Evolutionary conservation across 2,329 filamentous ascomycete genomes (phyloP).

Genomic region (Epichloe gansuensis): DNA sequence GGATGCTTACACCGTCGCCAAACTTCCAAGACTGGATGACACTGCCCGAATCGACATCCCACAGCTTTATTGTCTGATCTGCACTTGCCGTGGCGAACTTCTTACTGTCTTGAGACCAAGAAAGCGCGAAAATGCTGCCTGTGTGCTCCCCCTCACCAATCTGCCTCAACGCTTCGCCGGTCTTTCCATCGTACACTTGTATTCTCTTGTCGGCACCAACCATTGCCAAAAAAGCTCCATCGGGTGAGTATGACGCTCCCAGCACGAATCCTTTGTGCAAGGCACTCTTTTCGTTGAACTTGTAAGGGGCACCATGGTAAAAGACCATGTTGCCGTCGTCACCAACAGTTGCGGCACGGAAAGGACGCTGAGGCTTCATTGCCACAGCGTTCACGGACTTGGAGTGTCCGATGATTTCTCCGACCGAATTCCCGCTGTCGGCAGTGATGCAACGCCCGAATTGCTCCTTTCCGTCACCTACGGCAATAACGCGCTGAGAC

Average conservation of each 20-base stretch:
- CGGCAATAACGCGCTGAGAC: constrained; percentile 88
- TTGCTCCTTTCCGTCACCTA: constrained; percentile 86
- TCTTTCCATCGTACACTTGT: constrained; percentile 93
- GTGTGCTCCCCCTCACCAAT: constrained; percentile 79
- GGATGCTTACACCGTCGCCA: constrained; percentile 63
- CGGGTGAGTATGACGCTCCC: constrained; percentile 77
- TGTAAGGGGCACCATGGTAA: constrained; percentile 88
- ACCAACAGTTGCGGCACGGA: constrained; percentile 79
- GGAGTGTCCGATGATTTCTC: constrained; percentile 85
- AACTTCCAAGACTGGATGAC: constrained; percentile 73
- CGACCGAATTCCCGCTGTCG: constrained; percentile 91
- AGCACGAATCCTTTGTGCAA: constrained; percentile 84
- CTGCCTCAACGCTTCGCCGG: constrained; percentile 65
- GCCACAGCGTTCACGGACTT: constrained; percentile 84
- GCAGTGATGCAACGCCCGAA: constrained; percentile 91
- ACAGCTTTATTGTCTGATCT: constrained; percentile 88
- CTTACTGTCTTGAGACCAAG: constrained; percentile 79
- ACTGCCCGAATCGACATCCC: constrained; percentile 75
- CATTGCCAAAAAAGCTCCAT: constrained; percentile 68
- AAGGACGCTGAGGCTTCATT: constrained; percentile 77
- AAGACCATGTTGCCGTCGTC: constrained; percentile 88
- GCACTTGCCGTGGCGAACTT: constrained; percentile 83
- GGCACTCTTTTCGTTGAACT: constrained; percentile 74
- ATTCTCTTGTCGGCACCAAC: constrained; percentile 89
- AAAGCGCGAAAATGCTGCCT: constrained; percentile 84